Base-by-base conservation (phyloP, 2,329 filamentous ascomycete species). In the Hymenotorrendiella dingleyae region DNA sequence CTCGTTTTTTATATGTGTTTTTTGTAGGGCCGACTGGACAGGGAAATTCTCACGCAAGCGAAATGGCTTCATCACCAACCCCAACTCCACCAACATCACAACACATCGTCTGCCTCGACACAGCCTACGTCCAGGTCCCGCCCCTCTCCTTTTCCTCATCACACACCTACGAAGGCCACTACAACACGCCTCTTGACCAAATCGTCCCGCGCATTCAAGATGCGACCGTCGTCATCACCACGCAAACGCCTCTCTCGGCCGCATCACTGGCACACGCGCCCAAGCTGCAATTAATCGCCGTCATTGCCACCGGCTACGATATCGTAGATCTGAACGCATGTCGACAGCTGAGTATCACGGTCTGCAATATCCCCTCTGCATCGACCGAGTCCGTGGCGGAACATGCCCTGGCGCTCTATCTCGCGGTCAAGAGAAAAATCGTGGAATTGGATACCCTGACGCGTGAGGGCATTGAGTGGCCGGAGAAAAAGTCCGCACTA, bases 221-320 rank as follows among this genome's bases (percentile, higher is more conserved):
- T 29, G 40, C 40, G 2, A n/a, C 64, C 43, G 55, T 70, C 6
- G 48, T 64, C 8, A 58, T 69, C 40, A 53, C 57, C 28, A 64
- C 61, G 1, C 48, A 62, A 0, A 45, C 61, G 4, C 62, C 59
- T 7, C 44, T 69, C 20, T 44, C 52, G 4, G 57, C 58, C 5
- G 48, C 52, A 11, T 45, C 55, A 2, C 47, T 67, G 7, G 39
- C 46, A 6, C 53, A 53, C 10, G 59, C 49, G 14, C 62, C 64
- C 5, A 54, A n/a, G 23, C 52, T 66, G 40, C 50, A 57, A 10
- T 54, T 65, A 46, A 43, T 68, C 19, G 58, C 57, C 23, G 55
- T 64, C 2, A 53, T 65, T 14, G 66, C 64, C 1, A 62, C 62
- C 11, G 66, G 66, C 8, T 62, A 55, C 12, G 65, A 68, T 47